Percentiles rank a stretch among this genome's conserved stretches.
Conservation (phyloP, 805 yeast genomes). For the Phaffomyces opuntiae region DNA sequence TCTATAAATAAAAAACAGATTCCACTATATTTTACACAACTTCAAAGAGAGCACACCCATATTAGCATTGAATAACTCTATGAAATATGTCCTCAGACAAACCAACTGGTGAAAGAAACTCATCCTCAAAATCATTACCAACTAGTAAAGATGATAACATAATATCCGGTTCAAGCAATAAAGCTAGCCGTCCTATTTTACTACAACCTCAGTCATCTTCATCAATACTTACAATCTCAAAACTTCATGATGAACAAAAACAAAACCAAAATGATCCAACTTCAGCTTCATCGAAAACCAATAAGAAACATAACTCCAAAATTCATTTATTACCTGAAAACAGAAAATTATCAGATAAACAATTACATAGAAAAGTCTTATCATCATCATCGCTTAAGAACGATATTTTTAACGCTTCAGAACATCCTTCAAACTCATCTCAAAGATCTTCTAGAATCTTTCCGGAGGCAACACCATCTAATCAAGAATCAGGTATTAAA, state of each 20-base stretch:
- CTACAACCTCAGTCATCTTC: conserved; percentile 14
- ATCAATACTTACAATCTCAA: conserved; percentile 21
- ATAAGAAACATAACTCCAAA: conserved; percentile 3
- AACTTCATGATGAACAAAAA: conserved; percentile 16
- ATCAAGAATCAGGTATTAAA: neutral
- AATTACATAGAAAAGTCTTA: conserved; percentile 19
- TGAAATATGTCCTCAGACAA: too few relatives aligned
- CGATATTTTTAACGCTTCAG: conserved; percentile 9
- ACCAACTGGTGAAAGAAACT: too few relatives aligned
- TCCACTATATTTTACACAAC: neutral
- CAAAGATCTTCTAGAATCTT: neutral
- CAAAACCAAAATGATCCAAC: conserved; percentile 1
- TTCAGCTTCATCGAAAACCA: conserved; percentile 8
- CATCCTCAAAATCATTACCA: too few relatives aligned
- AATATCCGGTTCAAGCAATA: neutral
- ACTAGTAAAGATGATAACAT: too few relatives aligned
- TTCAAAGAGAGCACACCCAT: too few relatives aligned
- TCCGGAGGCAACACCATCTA: neutral
- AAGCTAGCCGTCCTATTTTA: neutral
- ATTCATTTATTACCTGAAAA: conserved; percentile 1
- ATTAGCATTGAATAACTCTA: too few relatives aligned
- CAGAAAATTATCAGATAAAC: conserved; percentile 9
- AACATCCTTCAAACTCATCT: neutral
- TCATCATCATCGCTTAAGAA: conserved; percentile 15
- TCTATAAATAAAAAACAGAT: neutral